These are phyloP conservation scores for Geoglossum glabrum DNA, from an alignment of 495 filamentous ascomycete genomes.

Conservation along the genomic window DNA sequence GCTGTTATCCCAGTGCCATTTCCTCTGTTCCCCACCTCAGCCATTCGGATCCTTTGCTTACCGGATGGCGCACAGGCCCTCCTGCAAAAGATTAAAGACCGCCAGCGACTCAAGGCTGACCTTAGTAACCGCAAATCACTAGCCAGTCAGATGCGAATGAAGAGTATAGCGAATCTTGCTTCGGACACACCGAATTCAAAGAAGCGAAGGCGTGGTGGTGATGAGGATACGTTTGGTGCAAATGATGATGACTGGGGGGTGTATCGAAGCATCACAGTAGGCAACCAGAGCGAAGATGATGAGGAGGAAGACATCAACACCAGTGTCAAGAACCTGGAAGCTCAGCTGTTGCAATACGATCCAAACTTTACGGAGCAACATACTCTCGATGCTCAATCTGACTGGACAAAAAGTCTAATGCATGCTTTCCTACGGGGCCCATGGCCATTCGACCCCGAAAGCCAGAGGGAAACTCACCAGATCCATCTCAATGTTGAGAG, in stretches of 20 bases:
- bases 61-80: constrained; percentile 23
- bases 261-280: constrained; percentile 75
- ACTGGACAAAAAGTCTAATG: constrained; percentile 80
- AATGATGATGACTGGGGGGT: constrained; percentile 97
- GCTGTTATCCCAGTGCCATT: no score
- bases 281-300: constrained; percentile 52
- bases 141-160: constrained; percentile 92
- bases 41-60: neutral
- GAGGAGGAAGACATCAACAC: constrained; percentile 70
- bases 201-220: constrained; percentile 46
- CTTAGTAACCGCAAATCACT: constrained; percentile 90
- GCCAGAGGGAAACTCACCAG: constrained; percentile 64
- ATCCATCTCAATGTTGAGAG: constrained; percentile 92
- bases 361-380: constrained; percentile 73
- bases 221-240: constrained; percentile 88
- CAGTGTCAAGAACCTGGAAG: constrained; percentile 53
- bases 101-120: constrained; percentile 77
- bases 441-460: constrained; percentile 62
- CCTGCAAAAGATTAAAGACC: constrained; percentile 74
- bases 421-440: constrained; percentile 81
- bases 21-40: neutral
- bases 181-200: constrained; percentile 65
- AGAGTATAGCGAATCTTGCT: constrained; percentile 88
- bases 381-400: constrained; percentile 74
- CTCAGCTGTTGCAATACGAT: constrained; percentile 69